These are phyloP conservation scores for Stachybotrys elegans DNA, from an alignment of 2,329 filamentous ascomycete species.

Conservation along the genomic window DNA sequence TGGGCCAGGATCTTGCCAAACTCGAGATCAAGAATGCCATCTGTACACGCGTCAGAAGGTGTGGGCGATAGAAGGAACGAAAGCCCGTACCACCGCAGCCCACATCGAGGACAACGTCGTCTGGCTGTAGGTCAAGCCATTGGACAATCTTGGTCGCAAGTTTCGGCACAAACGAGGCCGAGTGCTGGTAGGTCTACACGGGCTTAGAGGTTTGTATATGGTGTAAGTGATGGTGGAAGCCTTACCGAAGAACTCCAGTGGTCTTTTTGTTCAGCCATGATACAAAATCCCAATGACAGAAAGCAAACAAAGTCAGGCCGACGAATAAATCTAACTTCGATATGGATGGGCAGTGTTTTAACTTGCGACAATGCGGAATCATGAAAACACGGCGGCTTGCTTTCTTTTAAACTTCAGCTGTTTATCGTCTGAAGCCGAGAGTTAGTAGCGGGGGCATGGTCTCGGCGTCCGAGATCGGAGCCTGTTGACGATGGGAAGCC, in stretches of 20 bases:
- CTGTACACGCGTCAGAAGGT: slow-evolving; percentile 23
- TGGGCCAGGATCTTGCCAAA: slow-evolving; percentile 40
- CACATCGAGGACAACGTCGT: slow-evolving; percentile 56
- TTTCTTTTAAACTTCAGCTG: no score
- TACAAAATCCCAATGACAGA: no score
- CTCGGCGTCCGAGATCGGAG: no score
- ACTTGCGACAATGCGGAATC: no score
- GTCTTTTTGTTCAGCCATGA: slow-evolving; percentile 21
- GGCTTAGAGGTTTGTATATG: not conserved
- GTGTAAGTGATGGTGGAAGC: slow-evolving; percentile 13
- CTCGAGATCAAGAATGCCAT: slow-evolving; percentile 54
- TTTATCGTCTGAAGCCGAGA: no score
- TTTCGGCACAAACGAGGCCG: slow-evolving; percentile 60
- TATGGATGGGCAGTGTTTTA: no score
- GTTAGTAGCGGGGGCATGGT: no score
- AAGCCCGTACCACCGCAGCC: slow-evolving; percentile 53
- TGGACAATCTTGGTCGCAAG: slow-evolving; percentile 52
- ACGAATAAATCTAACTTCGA: no score
- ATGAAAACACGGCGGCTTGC: no score
- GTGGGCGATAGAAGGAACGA: not conserved
- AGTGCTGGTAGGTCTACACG: slow-evolving; percentile 50
- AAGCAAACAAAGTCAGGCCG: not conserved
- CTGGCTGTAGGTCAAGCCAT: slow-evolving; percentile 53
- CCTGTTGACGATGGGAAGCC: no score
- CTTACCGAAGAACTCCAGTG: slow-evolving; percentile 21